Evolutionary conservation across 139 green algal species (phyloP).

Genomic region (Picochlorum sp.): DNA sequence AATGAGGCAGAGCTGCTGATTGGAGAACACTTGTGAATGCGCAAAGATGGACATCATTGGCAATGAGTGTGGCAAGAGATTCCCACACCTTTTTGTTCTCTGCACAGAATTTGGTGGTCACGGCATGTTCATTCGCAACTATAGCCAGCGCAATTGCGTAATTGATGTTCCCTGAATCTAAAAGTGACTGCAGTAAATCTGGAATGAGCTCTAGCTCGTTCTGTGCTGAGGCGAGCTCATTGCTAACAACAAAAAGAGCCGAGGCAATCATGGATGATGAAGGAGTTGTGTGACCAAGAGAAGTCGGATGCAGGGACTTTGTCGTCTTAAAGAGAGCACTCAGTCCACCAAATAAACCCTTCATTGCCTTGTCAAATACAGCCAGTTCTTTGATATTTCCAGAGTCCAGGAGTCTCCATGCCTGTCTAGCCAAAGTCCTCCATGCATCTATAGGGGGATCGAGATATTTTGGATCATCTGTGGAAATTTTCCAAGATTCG

Average conservation of each 20-base stretch:
- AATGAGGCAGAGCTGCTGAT: too few relatives aligned
- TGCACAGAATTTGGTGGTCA: constrained; percentile 19
- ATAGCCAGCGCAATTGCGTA: constrained; percentile 43
- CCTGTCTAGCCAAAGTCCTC: constrained; percentile 35
- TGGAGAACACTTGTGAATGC: neutral
- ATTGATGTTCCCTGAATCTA: constrained; percentile 22
- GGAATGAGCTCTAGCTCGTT: constrained; percentile 13
- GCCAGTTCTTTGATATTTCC: constrained; percentile 15
- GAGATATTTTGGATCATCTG: neutral
- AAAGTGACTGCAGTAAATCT: constrained; percentile 32
- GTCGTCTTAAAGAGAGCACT: constrained; percentile 20
- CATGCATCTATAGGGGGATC: constrained; percentile 19
- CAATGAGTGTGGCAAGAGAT: constrained; percentile 14
- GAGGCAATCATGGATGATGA: constrained; percentile 20
- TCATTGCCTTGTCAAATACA: constrained; percentile 12
- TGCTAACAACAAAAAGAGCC: constrained; percentile 19
- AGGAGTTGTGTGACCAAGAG: neutral
- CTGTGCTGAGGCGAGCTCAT: constrained; percentile 23
- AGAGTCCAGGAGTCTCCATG: constrained; percentile 41
- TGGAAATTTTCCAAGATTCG: too few relatives aligned
- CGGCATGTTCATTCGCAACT: constrained; percentile 39
- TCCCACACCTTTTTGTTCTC: constrained; percentile 27
- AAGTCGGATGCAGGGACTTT: neutral
- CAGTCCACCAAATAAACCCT: constrained; percentile 13
- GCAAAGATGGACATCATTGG: constrained; percentile 31